phyloP scores from a whole-genome alignment of 202 grass and related monocot species.

The Eragrostis tef region DNA sequence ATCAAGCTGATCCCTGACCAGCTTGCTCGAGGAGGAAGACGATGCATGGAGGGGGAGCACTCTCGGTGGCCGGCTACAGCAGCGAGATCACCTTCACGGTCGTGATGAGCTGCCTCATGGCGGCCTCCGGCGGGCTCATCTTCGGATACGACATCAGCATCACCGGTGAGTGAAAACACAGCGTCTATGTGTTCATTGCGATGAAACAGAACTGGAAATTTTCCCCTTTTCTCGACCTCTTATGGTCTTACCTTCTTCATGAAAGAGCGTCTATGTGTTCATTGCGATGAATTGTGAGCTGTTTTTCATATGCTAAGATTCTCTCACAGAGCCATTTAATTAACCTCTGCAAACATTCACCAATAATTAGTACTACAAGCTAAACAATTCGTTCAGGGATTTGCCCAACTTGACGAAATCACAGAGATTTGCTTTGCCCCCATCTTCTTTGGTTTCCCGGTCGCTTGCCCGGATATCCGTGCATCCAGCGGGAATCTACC shows the following conservation, averaged over 20 bases:
- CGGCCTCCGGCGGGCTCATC: slow-evolving; percentile 80
- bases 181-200: too few relatives aligned
- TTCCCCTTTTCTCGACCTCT: neutral
- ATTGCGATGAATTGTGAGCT: neutral
- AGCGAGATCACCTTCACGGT: slow-evolving; percentile 66
- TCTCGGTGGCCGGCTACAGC: slow-evolving; percentile 43
- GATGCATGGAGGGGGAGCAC: slow-evolving; percentile 47
- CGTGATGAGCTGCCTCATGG: slow-evolving; percentile 75
- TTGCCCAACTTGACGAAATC: neutral
- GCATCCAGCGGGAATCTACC: neutral
- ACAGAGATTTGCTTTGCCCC: neutral
- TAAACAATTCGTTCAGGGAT: neutral
- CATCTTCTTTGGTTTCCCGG: neutral
- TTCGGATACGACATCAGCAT: slow-evolving; percentile 89
- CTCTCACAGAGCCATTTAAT: neutral
- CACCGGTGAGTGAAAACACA: slow-evolving; percentile 55
- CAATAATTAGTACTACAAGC: neutral
- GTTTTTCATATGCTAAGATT: slow-evolving; percentile 12
- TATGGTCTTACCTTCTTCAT: neutral
- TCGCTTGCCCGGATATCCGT: neutral
- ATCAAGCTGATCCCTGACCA: neutral
- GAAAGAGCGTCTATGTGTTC: neutral
- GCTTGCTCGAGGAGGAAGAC: neutral
- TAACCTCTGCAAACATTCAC: neutral
- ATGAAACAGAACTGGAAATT: too few relatives aligned